Conservation (phyloP, 2,329 filamentous ascomycete genomes). For the Talaromyces sp. region DNA sequence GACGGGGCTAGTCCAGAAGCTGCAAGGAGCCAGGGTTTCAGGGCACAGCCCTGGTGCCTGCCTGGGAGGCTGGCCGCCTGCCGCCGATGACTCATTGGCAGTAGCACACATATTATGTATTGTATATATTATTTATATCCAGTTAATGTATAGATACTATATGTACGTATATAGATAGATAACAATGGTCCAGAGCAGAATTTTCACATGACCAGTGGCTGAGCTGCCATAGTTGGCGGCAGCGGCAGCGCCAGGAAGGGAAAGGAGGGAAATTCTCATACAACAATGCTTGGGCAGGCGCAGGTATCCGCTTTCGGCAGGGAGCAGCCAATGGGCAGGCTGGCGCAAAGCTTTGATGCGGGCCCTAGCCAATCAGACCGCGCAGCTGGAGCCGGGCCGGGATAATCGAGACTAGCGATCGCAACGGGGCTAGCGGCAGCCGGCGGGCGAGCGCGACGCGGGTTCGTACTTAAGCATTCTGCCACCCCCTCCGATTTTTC, state of each 20-base stretch:
- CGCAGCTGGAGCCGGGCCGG: conserved; percentile 26
- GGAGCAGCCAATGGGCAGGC: conserved; percentile 19
- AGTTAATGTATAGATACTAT: too few relatives aligned
- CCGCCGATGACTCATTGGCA: neutral
- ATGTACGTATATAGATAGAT: too few relatives aligned
- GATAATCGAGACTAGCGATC: conserved; percentile 27
- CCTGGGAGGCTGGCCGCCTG: neutral
- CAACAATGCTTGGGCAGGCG: neutral
- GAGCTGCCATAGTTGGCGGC: neutral
- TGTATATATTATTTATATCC: too few relatives aligned
- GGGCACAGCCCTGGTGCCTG: conserved; percentile 18
- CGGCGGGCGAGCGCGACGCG: conserved; percentile 26
- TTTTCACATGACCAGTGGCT: neutral
- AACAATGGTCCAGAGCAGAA: too few relatives aligned
- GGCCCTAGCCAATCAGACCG: conserved; percentile 23
- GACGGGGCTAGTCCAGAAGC: conserved; percentile 17
- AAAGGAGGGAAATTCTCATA: neutral
- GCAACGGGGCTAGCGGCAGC: conserved; percentile 33
- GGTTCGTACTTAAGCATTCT: conserved; percentile 39
- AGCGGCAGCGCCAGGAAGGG: neutral
- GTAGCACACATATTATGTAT: neutral
- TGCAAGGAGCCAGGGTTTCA: conserved; percentile 22
- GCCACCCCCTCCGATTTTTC: conserved; percentile 34
- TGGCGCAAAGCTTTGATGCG: conserved; percentile 19
- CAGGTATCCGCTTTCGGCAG: conserved; percentile 18